Evolutionary conservation across 441 rosid genomes (phyloP), one percentile per base, ranked within the genome.

Genomic region (Capsella rubella): DNA sequence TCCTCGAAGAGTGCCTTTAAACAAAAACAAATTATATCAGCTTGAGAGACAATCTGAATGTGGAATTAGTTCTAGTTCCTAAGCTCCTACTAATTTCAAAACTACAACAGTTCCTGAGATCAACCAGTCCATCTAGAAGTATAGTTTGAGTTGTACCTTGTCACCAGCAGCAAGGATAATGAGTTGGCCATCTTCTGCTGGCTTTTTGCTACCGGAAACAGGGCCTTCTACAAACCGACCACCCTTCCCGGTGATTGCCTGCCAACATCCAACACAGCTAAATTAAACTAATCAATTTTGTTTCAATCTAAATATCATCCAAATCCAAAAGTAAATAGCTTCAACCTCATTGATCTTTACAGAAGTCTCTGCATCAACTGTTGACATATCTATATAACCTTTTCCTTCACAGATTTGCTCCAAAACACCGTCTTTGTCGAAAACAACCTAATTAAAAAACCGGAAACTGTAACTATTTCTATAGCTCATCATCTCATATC

Each of bases 161-260:
- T 92, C 95, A 47, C 99, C 98, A 75, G 99, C 99, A 72, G 97
- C 90, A 65, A 95, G 94, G 58, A 92, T 92, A 51, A 95, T 86
- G 7, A 95, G 85, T 72, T 95, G 97, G 51, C 97, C 99, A 81
- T 90, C 90, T 89, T 95, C 98, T 9, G 99, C 99, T 13, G 98
- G 98, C 75, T 95, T 89, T 81, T 92, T 92, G 81, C 99, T 92
- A 71, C 98, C 98, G 0, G 98, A 92, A 80, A 95, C 99, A 0
- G 97, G 99, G 64, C 92, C 98, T 82, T 95, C 98, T 32, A 95
- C 85, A 75, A 89, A 95, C 64, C 80, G 74, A 69, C 91, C 98
- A 31, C 97, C 98, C 71, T 87, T 95, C 34, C 91, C 80, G 8
- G 82, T 84, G 46, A 90, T 85, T 64, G 89, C 98, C 99, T 92